Percentiles rank a stretch among this genome's conserved stretches.
Conservation (phyloP, 495 filamentous ascomycete species). For the Hamigera avellanea region DNA sequence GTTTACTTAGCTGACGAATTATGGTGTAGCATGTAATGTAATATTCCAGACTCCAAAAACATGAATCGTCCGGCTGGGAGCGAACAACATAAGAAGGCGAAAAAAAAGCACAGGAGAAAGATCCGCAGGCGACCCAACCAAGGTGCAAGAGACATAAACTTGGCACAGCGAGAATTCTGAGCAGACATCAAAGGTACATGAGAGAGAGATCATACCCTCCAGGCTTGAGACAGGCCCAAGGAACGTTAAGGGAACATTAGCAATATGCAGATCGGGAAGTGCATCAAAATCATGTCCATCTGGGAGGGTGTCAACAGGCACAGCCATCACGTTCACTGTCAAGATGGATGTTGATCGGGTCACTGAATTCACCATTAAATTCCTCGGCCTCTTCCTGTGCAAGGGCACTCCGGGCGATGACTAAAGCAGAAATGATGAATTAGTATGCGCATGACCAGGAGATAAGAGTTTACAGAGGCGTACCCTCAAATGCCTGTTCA, state of each 20-base stretch:
- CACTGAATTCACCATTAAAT: constrained; percentile 82
- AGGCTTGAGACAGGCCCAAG: too few relatives aligned
- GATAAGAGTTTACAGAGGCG: background rate
- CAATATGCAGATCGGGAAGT: constrained; percentile 16
- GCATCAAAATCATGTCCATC: background rate
- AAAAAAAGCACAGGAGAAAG: constrained; percentile 2
- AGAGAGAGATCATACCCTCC: too few relatives aligned
- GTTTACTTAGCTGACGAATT: too few relatives aligned
- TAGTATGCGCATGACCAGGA: background rate
- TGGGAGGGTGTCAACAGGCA: constrained; percentile 53
- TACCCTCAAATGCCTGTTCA: constrained; percentile 97
- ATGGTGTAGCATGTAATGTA: background rate
- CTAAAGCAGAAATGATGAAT: constrained; percentile 30
- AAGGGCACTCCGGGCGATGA: constrained; percentile 92
- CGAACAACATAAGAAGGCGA: background rate
- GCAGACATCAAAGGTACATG: too few relatives aligned
- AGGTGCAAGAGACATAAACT: constrained; percentile 6
- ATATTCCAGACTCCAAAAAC: constrained; percentile 21
- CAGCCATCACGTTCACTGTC: constrained; percentile 87
- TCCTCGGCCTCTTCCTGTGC: constrained; percentile 95
- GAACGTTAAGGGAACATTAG: background rate
- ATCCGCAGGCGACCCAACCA: constrained; percentile 7
- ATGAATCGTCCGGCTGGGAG: background rate
- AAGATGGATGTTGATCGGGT: constrained; percentile 94
- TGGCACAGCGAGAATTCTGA: constrained; percentile 6